Percentiles rank a stretch among this genome's conserved stretches.
Evolutionary conservation across 2,329 filamentous ascomycete genomes (phyloP).

Genomic region (Madurella fahalii): DNA sequence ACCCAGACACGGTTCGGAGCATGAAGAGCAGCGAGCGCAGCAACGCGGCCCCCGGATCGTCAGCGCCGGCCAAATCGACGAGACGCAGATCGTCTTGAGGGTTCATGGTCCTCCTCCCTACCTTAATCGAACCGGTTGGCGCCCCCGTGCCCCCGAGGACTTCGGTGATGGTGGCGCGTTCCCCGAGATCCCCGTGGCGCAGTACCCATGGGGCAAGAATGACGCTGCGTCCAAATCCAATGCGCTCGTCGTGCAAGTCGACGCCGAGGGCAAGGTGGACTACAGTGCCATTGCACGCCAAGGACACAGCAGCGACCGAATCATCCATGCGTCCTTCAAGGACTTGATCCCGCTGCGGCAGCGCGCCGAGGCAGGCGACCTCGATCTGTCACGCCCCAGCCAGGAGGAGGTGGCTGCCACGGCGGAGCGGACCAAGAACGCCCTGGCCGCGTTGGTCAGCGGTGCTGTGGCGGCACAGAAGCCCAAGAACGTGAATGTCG

Average conservation of each 20-base stretch:
- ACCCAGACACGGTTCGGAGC: conserved; percentile 85
- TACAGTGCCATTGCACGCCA: conserved; percentile 92
- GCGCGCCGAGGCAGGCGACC: conserved; percentile 85
- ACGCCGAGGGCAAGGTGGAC: conserved; percentile 87
- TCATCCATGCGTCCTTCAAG: conserved; percentile 94
- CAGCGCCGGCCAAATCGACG: conserved; percentile 72
- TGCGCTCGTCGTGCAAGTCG: conserved; percentile 87
- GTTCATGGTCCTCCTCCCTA: conserved; percentile 79
- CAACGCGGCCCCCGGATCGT: conserved; percentile 80
- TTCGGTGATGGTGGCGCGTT: conserved; percentile 96
- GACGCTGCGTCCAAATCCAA: conserved; percentile 70
- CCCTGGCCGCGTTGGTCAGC: conserved; percentile 74
- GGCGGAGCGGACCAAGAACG: conserved; percentile 83
- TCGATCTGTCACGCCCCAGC: conserved; percentile 79
- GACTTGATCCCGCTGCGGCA: conserved; percentile 92
- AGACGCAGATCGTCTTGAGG: conserved; percentile 79
- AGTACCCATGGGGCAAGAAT: conserved; percentile 93
- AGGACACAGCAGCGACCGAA: conserved; percentile 76
- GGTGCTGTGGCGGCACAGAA: conserved; percentile 89
- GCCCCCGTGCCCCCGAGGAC: conserved; percentile 82
- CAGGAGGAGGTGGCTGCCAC: conserved; percentile 80
- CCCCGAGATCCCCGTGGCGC: conserved; percentile 86
- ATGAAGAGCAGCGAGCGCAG: conserved; percentile 72
- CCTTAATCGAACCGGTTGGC: conserved; percentile 82
- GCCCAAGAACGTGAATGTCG: conserved; percentile 87